Evolutionary conservation across 2,329 filamentous ascomycete genomes (phyloP).

Genomic region (Colletotrichum sojae): DNA sequence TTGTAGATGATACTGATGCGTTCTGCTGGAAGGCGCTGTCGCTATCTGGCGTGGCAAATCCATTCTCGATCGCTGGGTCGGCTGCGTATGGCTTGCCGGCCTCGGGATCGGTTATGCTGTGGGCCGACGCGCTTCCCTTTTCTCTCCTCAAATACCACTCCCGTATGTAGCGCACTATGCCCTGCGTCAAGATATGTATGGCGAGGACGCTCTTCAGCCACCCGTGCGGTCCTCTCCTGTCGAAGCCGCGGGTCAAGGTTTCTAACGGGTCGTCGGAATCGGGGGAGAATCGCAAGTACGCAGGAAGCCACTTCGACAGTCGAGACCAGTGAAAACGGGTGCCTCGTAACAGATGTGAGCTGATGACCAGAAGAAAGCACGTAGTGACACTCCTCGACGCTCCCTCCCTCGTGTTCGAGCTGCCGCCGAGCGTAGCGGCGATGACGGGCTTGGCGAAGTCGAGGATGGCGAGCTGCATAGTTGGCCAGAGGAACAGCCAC

Average conservation of each 20-base stretch:
- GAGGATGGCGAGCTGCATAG: constrained; percentile 88
- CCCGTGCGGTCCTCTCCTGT: constrained; percentile 72
- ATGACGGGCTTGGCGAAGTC: constrained; percentile 95
- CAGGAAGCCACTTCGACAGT: constrained; percentile 61
- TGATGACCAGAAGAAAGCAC: constrained; percentile 77
- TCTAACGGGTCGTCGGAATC: constrained; percentile 65
- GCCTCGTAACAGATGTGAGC: constrained; percentile 66
- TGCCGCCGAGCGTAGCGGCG: constrained; percentile 89
- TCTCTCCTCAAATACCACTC: constrained; percentile 77
- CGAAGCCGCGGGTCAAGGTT: constrained; percentile 61
- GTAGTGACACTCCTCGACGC: constrained; percentile 80
- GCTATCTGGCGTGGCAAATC: constrained; percentile 67
- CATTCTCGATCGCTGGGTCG: constrained; percentile 57
- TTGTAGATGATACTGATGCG: constrained; percentile 72
- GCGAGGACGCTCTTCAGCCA: constrained; percentile 79
- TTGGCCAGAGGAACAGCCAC: constrained; percentile 90
- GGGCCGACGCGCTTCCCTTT: constrained; percentile 64
- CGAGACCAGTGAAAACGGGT: constrained; percentile 65
- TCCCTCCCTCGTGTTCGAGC: constrained; percentile 77
- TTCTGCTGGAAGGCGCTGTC: constrained; percentile 68
- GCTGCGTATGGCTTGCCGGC: constrained; percentile 63
- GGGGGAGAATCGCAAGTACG: constrained; percentile 60
- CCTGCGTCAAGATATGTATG: constrained; percentile 82
- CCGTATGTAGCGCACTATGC: constrained; percentile 78
- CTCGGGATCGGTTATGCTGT: constrained; percentile 72